Evolutionary conservation across 352 stramenopile genomes (phyloP).

Genomic region (Peronospora tabacina): DNA sequence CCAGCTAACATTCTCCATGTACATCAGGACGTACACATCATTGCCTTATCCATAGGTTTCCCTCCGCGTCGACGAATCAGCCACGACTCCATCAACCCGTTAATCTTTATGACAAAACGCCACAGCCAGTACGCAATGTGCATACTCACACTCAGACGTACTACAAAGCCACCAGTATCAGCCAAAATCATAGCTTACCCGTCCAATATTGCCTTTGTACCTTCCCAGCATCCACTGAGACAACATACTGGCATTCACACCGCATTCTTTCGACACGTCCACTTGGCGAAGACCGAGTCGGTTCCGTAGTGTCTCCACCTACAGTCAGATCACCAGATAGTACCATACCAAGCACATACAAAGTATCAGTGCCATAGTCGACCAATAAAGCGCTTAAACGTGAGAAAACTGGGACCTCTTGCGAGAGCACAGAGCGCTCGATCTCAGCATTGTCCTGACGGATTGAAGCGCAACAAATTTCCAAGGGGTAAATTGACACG

Average conservation of each 20-base stretch:
- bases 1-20: constrained; percentile 15
- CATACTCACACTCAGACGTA: not conserved
- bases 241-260: constrained; percentile 80
- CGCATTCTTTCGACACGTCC: constrained; percentile 80
- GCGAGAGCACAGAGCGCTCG: constrained; percentile 68
- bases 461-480: constrained; percentile 5
- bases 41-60: constrained; percentile 73
- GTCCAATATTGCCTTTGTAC: constrained; percentile 78
- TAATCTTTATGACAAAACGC: constrained; percentile 40
- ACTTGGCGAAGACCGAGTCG: constrained; percentile 66
- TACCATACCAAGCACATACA: not conserved
- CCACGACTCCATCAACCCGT: constrained; percentile 81
- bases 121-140: constrained; percentile 1
- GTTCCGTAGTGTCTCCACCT: constrained; percentile 74
- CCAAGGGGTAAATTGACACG: not conserved
- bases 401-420: constrained; percentile 34
- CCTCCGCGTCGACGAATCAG: constrained; percentile 69
- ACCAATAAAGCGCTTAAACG: not conserved
- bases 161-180: not conserved
- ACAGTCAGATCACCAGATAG: not conserved
- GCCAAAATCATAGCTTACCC: constrained; percentile 29
- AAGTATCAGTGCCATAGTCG: constrained; percentile 2
- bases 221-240: constrained; percentile 82
- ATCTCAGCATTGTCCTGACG: constrained; percentile 78
- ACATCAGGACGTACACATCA: constrained; percentile 40